phyloP scores from a whole-genome alignment of 1,139 yeast species.

The Blastobotrys buckinghamii region DNA sequence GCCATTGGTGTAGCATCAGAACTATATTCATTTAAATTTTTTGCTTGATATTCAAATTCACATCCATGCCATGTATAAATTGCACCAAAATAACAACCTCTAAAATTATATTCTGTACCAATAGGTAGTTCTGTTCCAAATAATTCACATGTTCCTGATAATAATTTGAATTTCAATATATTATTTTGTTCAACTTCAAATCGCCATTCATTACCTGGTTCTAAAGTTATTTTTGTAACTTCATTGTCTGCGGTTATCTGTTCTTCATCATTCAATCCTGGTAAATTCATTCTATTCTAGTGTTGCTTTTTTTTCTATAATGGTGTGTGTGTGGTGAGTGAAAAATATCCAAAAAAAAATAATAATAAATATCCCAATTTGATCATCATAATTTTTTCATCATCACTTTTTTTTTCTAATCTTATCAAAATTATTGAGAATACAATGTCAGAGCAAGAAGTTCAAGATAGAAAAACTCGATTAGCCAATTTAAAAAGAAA shows the following conservation, averaged over 20 bases:
- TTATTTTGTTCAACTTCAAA: conserved; percentile 56
- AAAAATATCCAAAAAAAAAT: neutral
- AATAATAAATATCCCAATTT: neutral
- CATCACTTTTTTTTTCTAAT: conserved; percentile 2
- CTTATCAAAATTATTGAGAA: neutral
- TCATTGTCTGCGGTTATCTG: neutral
- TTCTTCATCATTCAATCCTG: neutral
- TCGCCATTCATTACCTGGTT: conserved; percentile 62
- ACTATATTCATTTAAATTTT: conserved; percentile 48
- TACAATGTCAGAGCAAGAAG: conserved; percentile 35
- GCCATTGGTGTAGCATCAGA: conserved; percentile 68
- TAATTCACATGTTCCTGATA: conserved; percentile 74
- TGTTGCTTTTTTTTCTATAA: neutral
- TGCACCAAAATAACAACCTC: conserved; percentile 49
- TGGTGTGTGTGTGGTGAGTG: neutral
- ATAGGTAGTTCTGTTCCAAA: conserved; percentile 88
- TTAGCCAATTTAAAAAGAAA: conserved; percentile 33
- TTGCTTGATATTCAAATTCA: conserved; percentile 37
- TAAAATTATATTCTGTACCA: conserved; percentile 56
- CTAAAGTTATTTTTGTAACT: neutral
- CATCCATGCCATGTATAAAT: conserved; percentile 56
- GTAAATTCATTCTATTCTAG: neutral
- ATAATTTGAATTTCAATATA: conserved; percentile 45
- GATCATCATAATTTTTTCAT: neutral
- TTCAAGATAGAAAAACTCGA: conserved; percentile 36